A percentile compares a stretch with the other conserved stretches of the same genome.
These are phyloP conservation scores for Cymbopogon citratus DNA, from an alignment of 176 grass and related monocot genomes.

Conservation along the genomic window DNA sequence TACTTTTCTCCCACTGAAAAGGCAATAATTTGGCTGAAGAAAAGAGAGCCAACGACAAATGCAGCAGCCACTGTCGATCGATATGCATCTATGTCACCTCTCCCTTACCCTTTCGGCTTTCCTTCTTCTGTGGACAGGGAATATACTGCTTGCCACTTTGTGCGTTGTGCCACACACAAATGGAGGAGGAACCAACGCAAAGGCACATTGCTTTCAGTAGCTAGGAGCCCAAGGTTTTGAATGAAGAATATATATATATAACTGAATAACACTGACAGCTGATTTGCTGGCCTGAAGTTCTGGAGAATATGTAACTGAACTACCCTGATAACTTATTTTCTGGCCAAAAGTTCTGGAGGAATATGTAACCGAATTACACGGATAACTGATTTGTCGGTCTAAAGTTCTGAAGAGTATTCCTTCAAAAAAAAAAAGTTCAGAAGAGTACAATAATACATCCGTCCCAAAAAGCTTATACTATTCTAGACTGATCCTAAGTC, in stretches of 20 bases:
- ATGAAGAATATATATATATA: conserved; percentile 14
- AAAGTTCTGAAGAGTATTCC: background rate
- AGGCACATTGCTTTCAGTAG: conserved; percentile 15
- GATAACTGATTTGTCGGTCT: background rate
- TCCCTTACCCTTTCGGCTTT: background rate
- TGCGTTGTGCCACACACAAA: conserved; percentile 11
- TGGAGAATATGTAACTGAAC: background rate
- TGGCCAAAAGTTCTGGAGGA: background rate
- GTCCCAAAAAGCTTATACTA: too few relatives aligned
- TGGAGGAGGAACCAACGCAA: conserved; percentile 7
- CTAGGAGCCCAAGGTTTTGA: conserved; percentile 7
- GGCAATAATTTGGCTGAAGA: conserved; percentile 10
- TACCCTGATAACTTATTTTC: background rate
- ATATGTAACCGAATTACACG: background rate
- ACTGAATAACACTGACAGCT: background rate
- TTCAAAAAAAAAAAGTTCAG: too few relatives aligned
- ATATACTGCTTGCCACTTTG: background rate
- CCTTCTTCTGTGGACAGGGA: background rate
- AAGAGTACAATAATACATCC: background rate
- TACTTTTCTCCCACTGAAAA: conserved; percentile 7
- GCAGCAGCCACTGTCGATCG: background rate
- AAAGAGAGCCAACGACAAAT: background rate
- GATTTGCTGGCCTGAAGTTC: background rate
- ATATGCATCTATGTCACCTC: background rate
- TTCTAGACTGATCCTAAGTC: too few relatives aligned